Conservation (phyloP, 1,284 basidiomycete genomes). For the Apiotrichum mycotoxinovorans region DNA sequence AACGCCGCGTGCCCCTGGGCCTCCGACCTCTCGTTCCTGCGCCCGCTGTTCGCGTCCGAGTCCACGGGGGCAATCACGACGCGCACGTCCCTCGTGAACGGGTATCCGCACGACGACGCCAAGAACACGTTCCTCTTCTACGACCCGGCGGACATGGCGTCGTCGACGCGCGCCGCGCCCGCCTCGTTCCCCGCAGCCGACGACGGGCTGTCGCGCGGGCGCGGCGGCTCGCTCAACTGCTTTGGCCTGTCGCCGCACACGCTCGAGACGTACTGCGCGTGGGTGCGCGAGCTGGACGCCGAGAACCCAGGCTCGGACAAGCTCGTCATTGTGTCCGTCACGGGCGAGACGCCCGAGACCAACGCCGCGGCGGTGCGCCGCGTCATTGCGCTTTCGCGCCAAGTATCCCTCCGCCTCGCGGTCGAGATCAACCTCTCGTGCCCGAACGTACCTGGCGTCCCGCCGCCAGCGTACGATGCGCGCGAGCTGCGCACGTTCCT, state of each 20-base stretch:
- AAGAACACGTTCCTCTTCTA: slow-evolving; percentile 23
- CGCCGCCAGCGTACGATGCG: slow-evolving; percentile 20
- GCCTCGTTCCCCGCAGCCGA: slow-evolving; percentile 2
- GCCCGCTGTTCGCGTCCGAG: slow-evolving; percentile 9
- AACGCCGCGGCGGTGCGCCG: slow-evolving; percentile 9
- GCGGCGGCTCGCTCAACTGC: slow-evolving; percentile 16
- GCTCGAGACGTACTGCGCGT: slow-evolving; percentile 10
- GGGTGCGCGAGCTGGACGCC: slow-evolving; percentile 1
- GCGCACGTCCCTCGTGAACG: slow-evolving; percentile 18
- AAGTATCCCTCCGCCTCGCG: slow-evolving; percentile 6
- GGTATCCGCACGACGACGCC: slow-evolving; percentile 19
- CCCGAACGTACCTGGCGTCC: slow-evolving; percentile 20
- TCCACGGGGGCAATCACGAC: slow-evolving; percentile 20
- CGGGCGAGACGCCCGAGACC: slow-evolving; percentile 14
- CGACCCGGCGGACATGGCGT: slow-evolving; percentile 2
- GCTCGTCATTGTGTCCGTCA: slow-evolving; percentile 16
- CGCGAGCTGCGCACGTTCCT: slow-evolving; percentile 15
- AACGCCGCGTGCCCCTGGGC: slow-evolving; percentile 23
- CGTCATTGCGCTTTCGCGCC: slow-evolving; percentile 2
- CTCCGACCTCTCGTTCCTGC: slow-evolving; percentile 9
- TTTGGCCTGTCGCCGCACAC: slow-evolving; percentile 16
- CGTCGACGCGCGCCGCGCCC: neutral
- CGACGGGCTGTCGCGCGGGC: too few species aligned
- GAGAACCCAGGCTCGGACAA: slow-evolving; percentile 6
- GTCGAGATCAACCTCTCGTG: slow-evolving; percentile 22